Evolutionary conservation across 805 yeast species (phyloP).

Genomic region (Hanseniaspora guilliermondii): DNA sequence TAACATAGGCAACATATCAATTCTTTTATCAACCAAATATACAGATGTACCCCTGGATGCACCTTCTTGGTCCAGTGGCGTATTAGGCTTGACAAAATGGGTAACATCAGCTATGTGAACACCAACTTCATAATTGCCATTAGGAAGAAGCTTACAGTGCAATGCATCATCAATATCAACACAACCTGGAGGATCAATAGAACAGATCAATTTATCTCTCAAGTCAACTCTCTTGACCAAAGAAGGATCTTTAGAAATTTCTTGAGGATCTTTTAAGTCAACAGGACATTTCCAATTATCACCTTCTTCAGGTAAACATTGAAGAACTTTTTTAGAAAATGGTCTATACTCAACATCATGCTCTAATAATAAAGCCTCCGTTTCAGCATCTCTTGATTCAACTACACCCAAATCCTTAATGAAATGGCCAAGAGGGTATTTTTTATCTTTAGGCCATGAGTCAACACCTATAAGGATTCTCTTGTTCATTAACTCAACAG

Average conservation of each 20-base stretch:
- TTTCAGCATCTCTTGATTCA: slow-evolving; percentile 88
- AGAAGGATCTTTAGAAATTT: slow-evolving; percentile 35
- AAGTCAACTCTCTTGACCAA: slow-evolving; percentile 61
- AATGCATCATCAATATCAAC: slow-evolving; percentile 98
- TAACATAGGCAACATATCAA: slow-evolving; percentile 93
- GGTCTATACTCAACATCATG: slow-evolving; percentile 96
- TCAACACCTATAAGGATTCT: slow-evolving; percentile 88
- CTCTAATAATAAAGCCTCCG: slow-evolving; percentile 83
- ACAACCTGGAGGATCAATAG: slow-evolving; percentile 96
- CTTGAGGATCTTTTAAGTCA: slow-evolving; percentile 41
- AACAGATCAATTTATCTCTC: slow-evolving; percentile 79
- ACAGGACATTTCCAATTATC: slow-evolving; percentile 85
- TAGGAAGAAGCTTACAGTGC: slow-evolving; percentile 72
- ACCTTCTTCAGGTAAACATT: slow-evolving; percentile 87
- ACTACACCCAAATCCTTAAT: slow-evolving; percentile 79
- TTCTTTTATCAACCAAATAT: slow-evolving; percentile 91
- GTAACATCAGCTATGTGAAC: slow-evolving; percentile 99
- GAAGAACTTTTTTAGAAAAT: slow-evolving; percentile 80
- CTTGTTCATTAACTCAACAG: slow-evolving; percentile 69
- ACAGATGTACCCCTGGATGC: slow-evolving; percentile 96
- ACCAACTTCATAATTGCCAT: slow-evolving; percentile 94
- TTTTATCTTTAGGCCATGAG: slow-evolving; percentile 76
- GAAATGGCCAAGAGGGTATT: slow-evolving; percentile 89
- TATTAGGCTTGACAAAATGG: slow-evolving; percentile 85
- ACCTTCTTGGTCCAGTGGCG: slow-evolving; percentile 89